phyloP scores from a whole-genome alignment of 2,329 filamentous ascomycete genomes.

The Ophiostoma sp. region DNA sequence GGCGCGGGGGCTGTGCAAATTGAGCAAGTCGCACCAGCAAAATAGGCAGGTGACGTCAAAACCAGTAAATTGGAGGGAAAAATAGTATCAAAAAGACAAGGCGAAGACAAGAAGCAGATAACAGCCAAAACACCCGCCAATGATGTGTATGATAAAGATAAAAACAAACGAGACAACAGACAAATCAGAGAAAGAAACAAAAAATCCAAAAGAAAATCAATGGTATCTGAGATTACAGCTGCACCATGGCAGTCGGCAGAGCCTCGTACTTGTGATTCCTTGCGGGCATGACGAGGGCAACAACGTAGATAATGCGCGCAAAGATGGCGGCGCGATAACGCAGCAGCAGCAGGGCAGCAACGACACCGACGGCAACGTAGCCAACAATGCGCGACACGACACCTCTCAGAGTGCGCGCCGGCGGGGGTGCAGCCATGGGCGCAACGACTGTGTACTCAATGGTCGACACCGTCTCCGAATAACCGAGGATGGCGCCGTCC shows the following conservation, averaged over 20 bases:
- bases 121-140: background rate
- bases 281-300: background rate
- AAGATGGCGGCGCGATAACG: background rate
- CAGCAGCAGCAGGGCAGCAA: background rate
- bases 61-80: background rate
- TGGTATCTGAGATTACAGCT: background rate
- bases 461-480: conserved; percentile 10
- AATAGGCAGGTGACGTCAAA: background rate
- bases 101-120: background rate
- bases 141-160: conserved; percentile 3
- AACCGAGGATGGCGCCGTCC: conserved; percentile 11
- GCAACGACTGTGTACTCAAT: conserved; percentile 13
- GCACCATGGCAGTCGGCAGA: conserved; percentile 15
- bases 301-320: background rate
- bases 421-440: conserved; percentile 13
- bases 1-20: background rate
- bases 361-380: background rate
- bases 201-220: background rate
- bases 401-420: background rate
- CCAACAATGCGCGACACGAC: background rate
- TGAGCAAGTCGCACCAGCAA: background rate
- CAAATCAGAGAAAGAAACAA: background rate
- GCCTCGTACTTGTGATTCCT: conserved; percentile 16
- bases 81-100: background rate
- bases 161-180: background rate